These are phyloP conservation scores for Aspergillus aculeatinus DNA, from an alignment of 2,329 filamentous ascomycete species.

Conservation along the genomic window DNA sequence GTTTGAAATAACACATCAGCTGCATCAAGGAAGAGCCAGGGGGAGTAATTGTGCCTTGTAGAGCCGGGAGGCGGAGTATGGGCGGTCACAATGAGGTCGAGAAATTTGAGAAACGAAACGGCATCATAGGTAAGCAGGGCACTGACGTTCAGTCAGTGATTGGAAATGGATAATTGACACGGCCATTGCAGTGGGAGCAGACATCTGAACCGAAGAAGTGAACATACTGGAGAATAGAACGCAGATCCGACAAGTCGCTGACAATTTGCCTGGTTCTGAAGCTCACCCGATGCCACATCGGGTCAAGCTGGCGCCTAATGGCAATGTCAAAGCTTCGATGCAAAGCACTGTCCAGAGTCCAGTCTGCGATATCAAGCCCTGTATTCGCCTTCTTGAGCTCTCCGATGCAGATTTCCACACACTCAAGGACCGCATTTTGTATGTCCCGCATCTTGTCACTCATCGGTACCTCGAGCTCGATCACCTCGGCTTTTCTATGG, in stretches of 20 bases:
- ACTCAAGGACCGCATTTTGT: slow-evolving; percentile 91
- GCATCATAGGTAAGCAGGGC: slow-evolving; percentile 81
- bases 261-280: slow-evolving; percentile 96
- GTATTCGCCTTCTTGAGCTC: slow-evolving; percentile 90
- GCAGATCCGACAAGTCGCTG: slow-evolving; percentile 78
- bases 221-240: slow-evolving; percentile 71
- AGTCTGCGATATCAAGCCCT: slow-evolving; percentile 92
- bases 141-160: slow-evolving; percentile 31
- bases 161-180: not conserved
- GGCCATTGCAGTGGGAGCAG: not conserved
- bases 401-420: slow-evolving; percentile 89
- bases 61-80: slow-evolving; percentile 86
- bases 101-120: slow-evolving; percentile 85
- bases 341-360: slow-evolving; percentile 90
- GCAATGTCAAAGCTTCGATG: slow-evolving; percentile 90
- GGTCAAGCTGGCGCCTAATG: slow-evolving; percentile 84
- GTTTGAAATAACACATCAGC: slow-evolving; percentile 92
- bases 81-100: slow-evolving; percentile 90
- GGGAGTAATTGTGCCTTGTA: slow-evolving; percentile 82
- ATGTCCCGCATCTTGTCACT: slow-evolving; percentile 90
- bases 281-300: slow-evolving; percentile 95
- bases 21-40: slow-evolving; percentile 94
- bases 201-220: not conserved
- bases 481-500: slow-evolving; percentile 90
- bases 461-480: slow-evolving; percentile 95